Percentiles rank a stretch among this genome's conserved stretches.
phyloP scores from a whole-genome alignment of 768 basidiomycete species.

The Tremella fuciformis region DNA sequence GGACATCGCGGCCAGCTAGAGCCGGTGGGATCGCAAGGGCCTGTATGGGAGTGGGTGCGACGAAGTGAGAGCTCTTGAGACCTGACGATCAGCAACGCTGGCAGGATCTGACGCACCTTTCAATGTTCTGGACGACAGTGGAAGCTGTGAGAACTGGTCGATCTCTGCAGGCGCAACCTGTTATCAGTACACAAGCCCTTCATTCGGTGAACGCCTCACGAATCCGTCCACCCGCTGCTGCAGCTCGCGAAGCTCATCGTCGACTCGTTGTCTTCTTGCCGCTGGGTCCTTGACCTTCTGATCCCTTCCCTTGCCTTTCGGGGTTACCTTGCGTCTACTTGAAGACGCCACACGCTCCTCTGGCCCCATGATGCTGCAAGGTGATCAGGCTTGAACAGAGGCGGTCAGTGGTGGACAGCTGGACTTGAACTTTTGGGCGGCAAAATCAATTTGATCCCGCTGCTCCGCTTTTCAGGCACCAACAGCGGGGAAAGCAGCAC shows the following conservation, averaged over 20 bases:
- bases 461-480: too few species aligned
- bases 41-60: slow-evolving; percentile 81
- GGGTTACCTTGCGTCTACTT: background rate
- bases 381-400: too few species aligned
- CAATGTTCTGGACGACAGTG: slow-evolving; percentile 72
- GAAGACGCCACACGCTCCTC: too few species aligned
- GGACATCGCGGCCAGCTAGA: slow-evolving; percentile 64
- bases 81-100: slow-evolving; percentile 56
- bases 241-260: slow-evolving; percentile 49
- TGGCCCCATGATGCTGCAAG: too few species aligned
- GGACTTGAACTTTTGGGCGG: too few species aligned
- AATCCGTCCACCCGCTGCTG: slow-evolving; percentile 47
- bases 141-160: slow-evolving; percentile 67
- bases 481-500: too few species aligned
- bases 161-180: slow-evolving; percentile 60
- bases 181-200: background rate
- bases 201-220: slow-evolving; percentile 39
- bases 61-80: slow-evolving; percentile 79
- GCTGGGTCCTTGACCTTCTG: slow-evolving; percentile 38
- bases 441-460: too few species aligned
- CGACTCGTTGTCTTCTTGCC: slow-evolving; percentile 40
- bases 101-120: slow-evolving; percentile 56
- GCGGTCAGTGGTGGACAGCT: too few species aligned
- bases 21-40: slow-evolving; percentile 62
- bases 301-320: too few species aligned